A percentile compares a stretch with the other conserved stretches of the same genome.
Evolutionary conservation across 495 filamentous ascomycete species (phyloP).

Genomic region (Cetradonia linearis): DNA sequence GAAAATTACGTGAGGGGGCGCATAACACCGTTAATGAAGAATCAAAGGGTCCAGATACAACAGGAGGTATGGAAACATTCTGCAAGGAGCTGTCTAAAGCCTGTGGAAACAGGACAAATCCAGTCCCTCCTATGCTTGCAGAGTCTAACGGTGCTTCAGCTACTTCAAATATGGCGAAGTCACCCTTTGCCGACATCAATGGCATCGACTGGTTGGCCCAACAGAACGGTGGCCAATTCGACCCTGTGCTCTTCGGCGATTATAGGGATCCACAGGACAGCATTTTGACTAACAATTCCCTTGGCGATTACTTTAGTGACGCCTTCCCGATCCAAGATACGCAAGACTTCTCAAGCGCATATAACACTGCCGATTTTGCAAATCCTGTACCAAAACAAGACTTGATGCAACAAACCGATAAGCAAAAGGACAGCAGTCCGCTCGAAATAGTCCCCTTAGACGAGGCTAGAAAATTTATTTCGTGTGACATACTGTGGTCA

Average conservation of each 20-base stretch:
- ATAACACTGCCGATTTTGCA: conserved; percentile 49
- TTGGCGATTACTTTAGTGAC: conserved; percentile 76
- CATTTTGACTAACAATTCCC: conserved; percentile 55
- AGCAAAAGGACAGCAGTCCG: conserved; percentile 53
- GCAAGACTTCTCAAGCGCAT: conserved; percentile 64
- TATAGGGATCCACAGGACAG: conserved; percentile 87
- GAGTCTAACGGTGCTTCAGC: conserved; percentile 30
- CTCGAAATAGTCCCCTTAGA: conserved; percentile 57
- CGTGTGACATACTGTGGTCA: conserved; percentile 89
- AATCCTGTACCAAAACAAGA: conserved; percentile 49
- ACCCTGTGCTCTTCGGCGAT: conserved; percentile 84
- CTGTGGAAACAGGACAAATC: conserved; percentile 61
- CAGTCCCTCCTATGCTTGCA: conserved; percentile 40
- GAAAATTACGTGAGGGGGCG: conserved; percentile 19
- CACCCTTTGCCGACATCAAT: conserved; percentile 30
- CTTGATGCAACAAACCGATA: conserved; percentile 64
- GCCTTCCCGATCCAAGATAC: conserved; percentile 68
- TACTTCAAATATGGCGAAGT: conserved; percentile 21
- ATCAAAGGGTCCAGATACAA: conserved; percentile 30
- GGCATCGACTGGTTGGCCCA: conserved; percentile 68
- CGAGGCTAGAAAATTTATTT: conserved; percentile 56
- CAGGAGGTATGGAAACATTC: conserved; percentile 51
- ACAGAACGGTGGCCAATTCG: conserved; percentile 81
- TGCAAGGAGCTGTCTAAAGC: conserved; percentile 63
- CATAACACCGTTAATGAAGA: conserved; percentile 30